Conservation (phyloP, 2,329 filamentous ascomycete species). For the Aspergillus clavatus region DNA sequence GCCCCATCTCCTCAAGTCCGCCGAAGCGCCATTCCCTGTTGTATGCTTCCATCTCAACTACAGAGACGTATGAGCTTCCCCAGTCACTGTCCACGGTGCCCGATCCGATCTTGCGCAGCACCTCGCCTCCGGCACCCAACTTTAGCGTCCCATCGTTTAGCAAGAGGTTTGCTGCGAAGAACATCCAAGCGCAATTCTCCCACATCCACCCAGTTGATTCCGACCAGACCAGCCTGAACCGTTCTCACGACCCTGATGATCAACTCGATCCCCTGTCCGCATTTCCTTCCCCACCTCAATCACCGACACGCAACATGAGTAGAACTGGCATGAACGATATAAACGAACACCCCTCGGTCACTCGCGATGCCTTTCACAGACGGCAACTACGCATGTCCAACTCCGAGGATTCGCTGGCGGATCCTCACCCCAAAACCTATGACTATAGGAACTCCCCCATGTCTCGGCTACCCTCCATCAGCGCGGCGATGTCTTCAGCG, state of each 20-base stretch:
- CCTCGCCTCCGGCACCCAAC: constrained; percentile 37
- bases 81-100: constrained; percentile 21
- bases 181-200: constrained; percentile 8
- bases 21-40: constrained; percentile 26
- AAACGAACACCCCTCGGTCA: constrained; percentile 14
- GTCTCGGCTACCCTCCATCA: constrained; percentile 14
- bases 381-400: constrained; percentile 24
- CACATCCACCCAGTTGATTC: constrained; percentile 17
- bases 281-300: constrained; percentile 30
- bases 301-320: constrained; percentile 24
- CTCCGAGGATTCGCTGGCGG: constrained; percentile 26
- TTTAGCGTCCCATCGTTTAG: constrained; percentile 41
- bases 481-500: constrained; percentile 3
- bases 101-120: constrained; percentile 23
- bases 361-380: constrained; percentile 13
- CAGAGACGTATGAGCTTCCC: constrained; percentile 17
- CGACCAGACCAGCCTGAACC: constrained; percentile 10
- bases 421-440: background rate
- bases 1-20: constrained; percentile 20
- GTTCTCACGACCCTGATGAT: constrained; percentile 2
- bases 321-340: constrained; percentile 20
- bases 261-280: constrained; percentile 16
- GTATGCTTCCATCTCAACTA: constrained; percentile 12
- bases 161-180: constrained; percentile 31
- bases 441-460: constrained; percentile 2